Base-by-base conservation (phyloP, 2,329 filamentous ascomycete species). In the Taxawa tesnikishii region DNA sequence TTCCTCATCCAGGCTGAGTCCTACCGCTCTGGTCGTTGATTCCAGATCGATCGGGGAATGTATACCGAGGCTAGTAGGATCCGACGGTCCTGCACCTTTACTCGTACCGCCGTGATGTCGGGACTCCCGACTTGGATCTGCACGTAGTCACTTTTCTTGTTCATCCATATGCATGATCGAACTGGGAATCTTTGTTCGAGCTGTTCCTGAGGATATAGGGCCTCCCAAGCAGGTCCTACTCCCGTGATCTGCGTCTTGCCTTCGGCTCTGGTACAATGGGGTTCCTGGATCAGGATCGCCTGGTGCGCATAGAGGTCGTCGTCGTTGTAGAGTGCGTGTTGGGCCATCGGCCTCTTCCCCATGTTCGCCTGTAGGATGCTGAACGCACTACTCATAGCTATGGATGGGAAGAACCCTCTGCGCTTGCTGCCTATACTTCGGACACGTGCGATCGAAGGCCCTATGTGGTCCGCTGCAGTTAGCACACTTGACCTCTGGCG, bases 201-300 rank as follows among this genome's bases (percentile, higher is more conserved):
- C 21, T 18, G 31, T 27, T 32, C 27, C 27, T 32, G n/a, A n/a
- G 23, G 31, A 26, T 32, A 26, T 27, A 32, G 17, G 23, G 27
- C 31, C 14, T 32, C 23, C 16, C 26, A 32, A 7, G 25, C 27
- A 12, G 31, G 31, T 16, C 31, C 23, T 16, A 24, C 31, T 32
- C 31, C 23, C 1, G 31, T 32, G 7, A 32, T 15, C 3, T 12
- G 31, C 11, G 27, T 14, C 21, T 32, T 15, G 6, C 23, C 31
- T 32, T 8, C 23, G 12, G 18, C 27, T 10, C 27, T 15, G 21
- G 14, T 26, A 10, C 27, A 32, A 27, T 32, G 23, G 26, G 23
- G 23, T 32, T 32, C 31, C 18, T 32, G 23, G 26, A 32, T 32
- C 9, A 32, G 31, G 27, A 32, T 32, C n/a, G 31, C 23, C 12